phyloP scores from a whole-genome alignment of 2,329 filamentous ascomycete species.

The Fusarium nanum region DNA sequence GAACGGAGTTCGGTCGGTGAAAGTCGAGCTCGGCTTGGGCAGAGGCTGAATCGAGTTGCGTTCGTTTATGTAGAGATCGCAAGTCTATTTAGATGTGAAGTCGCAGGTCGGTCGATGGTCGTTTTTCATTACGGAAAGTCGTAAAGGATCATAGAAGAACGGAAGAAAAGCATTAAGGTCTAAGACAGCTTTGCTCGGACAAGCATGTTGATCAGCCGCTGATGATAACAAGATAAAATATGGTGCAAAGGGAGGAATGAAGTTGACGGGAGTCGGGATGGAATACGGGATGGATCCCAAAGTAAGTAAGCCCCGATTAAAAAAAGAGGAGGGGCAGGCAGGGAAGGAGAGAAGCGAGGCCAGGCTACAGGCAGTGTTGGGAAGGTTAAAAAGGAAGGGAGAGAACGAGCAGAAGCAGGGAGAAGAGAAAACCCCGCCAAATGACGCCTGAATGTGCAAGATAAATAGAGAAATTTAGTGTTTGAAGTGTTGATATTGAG shows the following conservation, averaged over 20 bases:
- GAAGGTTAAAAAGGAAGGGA: slow-evolving; percentile 22
- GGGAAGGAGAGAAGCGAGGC: slow-evolving; percentile 14
- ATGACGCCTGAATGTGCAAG: slow-evolving; percentile 15
- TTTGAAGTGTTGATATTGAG: slow-evolving; percentile 13
- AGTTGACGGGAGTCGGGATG: slow-evolving; percentile 39
- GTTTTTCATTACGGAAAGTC: slow-evolving; percentile 46
- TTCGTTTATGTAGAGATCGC: slow-evolving; percentile 24
- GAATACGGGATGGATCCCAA: slow-evolving; percentile 40
- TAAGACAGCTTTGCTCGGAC: slow-evolving; percentile 40
- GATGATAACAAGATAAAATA: slow-evolving; percentile 30
- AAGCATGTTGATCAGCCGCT: slow-evolving; percentile 39
- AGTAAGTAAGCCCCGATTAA: slow-evolving; percentile 34
- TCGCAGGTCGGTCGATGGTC: slow-evolving; percentile 40
- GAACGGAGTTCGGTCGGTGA: slow-evolving; percentile 14
- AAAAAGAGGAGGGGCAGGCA: slow-evolving; percentile 46
- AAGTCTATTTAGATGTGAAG: slow-evolving; percentile 38
- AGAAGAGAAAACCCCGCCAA: slow-evolving; percentile 23
- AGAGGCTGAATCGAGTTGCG: slow-evolving; percentile 23
- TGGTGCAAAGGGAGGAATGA: slow-evolving; percentile 42
- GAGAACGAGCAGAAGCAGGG: slow-evolving; percentile 27
- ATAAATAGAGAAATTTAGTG: slow-evolving; percentile 11
- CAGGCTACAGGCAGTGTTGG: slow-evolving; percentile 3
- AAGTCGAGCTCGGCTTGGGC: slow-evolving; percentile 34
- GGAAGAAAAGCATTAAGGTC: slow-evolving; percentile 46
- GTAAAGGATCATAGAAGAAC: slow-evolving; percentile 44